Conservation (phyloP, 2,329 filamentous ascomycete genomes). For the Fusarium fujikuroi region DNA sequence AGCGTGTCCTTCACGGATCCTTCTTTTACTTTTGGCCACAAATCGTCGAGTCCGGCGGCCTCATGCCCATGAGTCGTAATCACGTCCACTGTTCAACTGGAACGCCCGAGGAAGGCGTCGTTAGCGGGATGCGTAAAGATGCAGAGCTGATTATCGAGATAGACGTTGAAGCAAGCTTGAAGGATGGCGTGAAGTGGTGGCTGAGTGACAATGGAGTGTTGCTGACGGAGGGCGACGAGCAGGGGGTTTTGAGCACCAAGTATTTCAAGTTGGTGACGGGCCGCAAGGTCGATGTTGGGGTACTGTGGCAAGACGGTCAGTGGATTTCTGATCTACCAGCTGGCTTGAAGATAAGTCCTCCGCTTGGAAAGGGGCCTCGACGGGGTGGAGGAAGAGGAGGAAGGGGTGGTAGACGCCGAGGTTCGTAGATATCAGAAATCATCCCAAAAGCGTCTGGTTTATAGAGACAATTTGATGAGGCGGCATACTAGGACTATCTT, state of each 20-base stretch:
- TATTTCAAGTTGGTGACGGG: conserved; percentile 80
- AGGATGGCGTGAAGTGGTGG: conserved; percentile 77
- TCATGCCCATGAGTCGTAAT: conserved; percentile 83
- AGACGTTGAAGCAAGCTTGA: conserved; percentile 74
- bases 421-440: conserved; percentile 10
- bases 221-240: conserved; percentile 67
- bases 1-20: conserved; percentile 84
- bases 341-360: conserved; percentile 61
- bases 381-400: conserved; percentile 54
- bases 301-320: conserved; percentile 77
- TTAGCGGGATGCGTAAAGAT: conserved; percentile 83
- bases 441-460: neutral
- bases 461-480: neutral
- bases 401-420: conserved; percentile 31
- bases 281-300: conserved; percentile 66
- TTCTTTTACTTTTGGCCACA: conserved; percentile 81
- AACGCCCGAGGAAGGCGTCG: conserved; percentile 68
- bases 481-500: neutral
- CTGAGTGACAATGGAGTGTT: conserved; percentile 82
- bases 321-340: conserved; percentile 74
- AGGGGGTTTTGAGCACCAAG: conserved; percentile 70
- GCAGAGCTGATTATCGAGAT: conserved; percentile 83
- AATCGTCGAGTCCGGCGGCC: conserved; percentile 80
- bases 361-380: conserved; percentile 60
- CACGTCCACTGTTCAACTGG: conserved; percentile 92